Base-by-base conservation (phyloP, 257 asterid species). In the Nicotiana otophora region DNA sequence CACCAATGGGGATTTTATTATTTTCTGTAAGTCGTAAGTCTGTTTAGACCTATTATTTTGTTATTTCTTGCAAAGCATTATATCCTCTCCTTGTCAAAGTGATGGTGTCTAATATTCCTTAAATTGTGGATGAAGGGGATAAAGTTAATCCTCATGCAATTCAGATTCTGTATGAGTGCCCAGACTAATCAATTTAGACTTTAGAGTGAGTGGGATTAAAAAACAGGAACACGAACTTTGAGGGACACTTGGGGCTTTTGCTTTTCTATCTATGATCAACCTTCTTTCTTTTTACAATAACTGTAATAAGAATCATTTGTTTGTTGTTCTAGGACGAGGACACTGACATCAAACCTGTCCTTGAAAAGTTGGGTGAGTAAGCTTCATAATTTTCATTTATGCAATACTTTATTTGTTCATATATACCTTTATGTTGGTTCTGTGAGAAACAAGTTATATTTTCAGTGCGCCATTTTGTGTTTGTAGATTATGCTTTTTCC, bases 1-100 rank as follows among this genome's bases (percentile, higher is more conserved):
- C 95, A 79, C 99, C 99, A 69, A 87, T 90, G 84, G 96, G 96
- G 83, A 89, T 95, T 82, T 87, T 95, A 82, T 80, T 95, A 85
- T 94, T 90, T 86, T 81, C 91, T 78, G 97, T 94, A 86, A 90
- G 98, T 87, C 70, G 33, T 11, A 60, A 30, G 48, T 61, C 28
- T 51, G 7, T 20, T 75, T 26, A 75, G n/a, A 75, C 61, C 54
- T 51, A 75, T 66, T 36, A 26, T 39, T 61, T 62, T 78, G 78
- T 28, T 15, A 26, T 14, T 6, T 36, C 46, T 75, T 54, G 68
- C 64, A 23, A 54, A n/a, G 61, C 65, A 36, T 67, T 62, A 14
- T 80, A 66, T 68, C 46, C 12, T n/a, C 33, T 54, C 1, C 54
- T 23, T 42, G 17, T 81, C 42, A 1, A 51, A 55, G 57, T 39